Evolutionary conservation across 228 moss, liverwort and hornwort genomes (phyloP).

Genomic region (Sphagnum magellanicum): DNA sequence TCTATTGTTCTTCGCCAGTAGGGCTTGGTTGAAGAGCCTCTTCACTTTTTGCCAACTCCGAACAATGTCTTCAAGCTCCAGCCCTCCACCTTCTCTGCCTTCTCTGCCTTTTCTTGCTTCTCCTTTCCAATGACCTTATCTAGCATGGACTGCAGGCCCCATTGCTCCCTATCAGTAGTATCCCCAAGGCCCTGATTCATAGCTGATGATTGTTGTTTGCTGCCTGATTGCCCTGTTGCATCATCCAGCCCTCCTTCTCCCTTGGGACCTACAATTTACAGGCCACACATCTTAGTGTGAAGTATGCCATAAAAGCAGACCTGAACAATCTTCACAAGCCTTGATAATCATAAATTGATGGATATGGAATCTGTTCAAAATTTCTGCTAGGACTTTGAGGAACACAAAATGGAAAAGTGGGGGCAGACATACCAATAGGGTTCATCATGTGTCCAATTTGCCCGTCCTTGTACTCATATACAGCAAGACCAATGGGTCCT

Average conservation of each 20-base stretch:
- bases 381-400: not conserved
- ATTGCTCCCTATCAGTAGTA: constrained; percentile 58
- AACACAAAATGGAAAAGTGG: not conserved
- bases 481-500: constrained; percentile 76
- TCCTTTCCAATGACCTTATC: constrained; percentile 65
- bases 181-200: constrained; percentile 85
- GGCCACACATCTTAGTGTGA: not conserved
- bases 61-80: constrained; percentile 85
- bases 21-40: too few relatives aligned
- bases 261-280: constrained; percentile 33
- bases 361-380: not conserved
- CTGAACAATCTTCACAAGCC: not conserved
- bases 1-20: too few relatives aligned
- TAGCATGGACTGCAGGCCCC: constrained; percentile 76
- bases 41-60: constrained; percentile 50
- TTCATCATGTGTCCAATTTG: constrained; percentile 99
- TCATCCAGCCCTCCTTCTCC: constrained; percentile 97
- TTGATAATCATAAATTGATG: not conserved
- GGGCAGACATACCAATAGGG: constrained; percentile 66
- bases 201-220: constrained; percentile 82
- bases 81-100: constrained; percentile 29
- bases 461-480: constrained; percentile 92
- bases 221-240: constrained; percentile 91
- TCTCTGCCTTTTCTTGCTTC: constrained; percentile 30
- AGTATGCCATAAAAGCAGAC: not conserved